Evolutionary conservation across 768 basidiomycete species (phyloP).

Genomic region (Psilocybe subaeruginosa): DNA sequence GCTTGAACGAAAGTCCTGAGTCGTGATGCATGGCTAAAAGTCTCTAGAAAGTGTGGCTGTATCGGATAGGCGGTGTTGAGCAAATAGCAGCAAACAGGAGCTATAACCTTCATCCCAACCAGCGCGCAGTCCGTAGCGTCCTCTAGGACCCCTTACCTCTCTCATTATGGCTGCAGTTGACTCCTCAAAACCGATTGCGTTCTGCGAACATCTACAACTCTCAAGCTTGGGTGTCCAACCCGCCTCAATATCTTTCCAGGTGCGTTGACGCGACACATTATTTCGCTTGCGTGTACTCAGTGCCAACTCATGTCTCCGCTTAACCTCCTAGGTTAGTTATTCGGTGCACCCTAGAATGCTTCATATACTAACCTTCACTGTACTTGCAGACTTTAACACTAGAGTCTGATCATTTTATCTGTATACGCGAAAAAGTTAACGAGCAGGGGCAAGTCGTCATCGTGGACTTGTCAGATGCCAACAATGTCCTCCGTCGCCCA

Average conservation of each 20-base stretch:
- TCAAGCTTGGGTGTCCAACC: conserved; percentile 96
- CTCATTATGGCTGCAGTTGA: conserved; percentile 49
- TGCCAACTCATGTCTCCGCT: conserved; percentile 25
- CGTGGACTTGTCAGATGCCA: conserved; percentile 95
- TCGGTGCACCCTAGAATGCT: neutral
- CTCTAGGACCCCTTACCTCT: conserved; percentile 20
- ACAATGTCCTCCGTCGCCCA: conserved; percentile 93
- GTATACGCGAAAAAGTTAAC: conserved; percentile 93
- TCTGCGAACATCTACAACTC: conserved; percentile 92
- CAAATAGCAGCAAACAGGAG: conserved; percentile 16
- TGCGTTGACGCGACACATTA: conserved; percentile 44
- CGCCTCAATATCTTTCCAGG: conserved; percentile 96
- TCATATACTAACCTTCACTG: neutral
- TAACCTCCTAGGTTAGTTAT: conserved; percentile 33
- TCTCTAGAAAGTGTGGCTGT: conserved; percentile 12
- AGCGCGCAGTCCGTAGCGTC: conserved; percentile 26
- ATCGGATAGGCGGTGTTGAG: neutral
- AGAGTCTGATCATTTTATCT: conserved; percentile 98
- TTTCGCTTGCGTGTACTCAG: conserved; percentile 34
- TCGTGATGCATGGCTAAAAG: no score
- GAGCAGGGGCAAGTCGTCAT: conserved; percentile 99
- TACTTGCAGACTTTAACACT: conserved; percentile 79
- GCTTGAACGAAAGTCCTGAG: no score
- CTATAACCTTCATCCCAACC: conserved; percentile 19
- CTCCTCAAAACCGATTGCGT: conserved; percentile 78